Percentiles rank a stretch among this genome's conserved stretches.
Conservation (phyloP, 2,329 filamentous ascomycete species). For the Dothiorella sarmentorum region DNA sequence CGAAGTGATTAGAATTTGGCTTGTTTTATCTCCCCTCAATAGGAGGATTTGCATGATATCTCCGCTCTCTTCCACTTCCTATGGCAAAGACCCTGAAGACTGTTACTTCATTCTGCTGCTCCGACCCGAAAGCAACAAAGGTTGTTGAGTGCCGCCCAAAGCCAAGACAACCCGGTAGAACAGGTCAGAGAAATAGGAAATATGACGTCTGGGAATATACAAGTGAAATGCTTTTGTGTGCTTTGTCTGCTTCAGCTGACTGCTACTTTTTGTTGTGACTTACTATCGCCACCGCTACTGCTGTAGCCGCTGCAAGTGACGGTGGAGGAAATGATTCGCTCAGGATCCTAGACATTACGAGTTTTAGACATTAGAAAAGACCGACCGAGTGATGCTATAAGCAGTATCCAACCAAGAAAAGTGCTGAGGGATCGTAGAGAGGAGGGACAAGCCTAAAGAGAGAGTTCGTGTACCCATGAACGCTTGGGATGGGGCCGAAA, state of each 20-base stretch:
- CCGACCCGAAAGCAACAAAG: too few species aligned
- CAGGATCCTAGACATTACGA: constrained; percentile 2
- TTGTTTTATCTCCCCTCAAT: too few species aligned
- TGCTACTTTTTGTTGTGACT: background rate
- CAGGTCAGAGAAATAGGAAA: too few species aligned
- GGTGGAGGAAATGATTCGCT: background rate
- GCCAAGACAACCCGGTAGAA: too few species aligned
- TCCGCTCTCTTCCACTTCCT: too few species aligned
- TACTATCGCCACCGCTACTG: too few species aligned
- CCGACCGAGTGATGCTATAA: background rate
- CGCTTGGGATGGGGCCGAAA: background rate
- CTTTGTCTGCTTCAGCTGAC: background rate
- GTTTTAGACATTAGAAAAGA: constrained; percentile 5
- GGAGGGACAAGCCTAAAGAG: background rate
- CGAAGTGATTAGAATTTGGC: too few species aligned
- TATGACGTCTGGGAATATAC: too few species aligned
- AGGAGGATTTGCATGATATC: too few species aligned
- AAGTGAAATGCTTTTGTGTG: background rate
- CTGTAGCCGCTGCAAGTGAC: background rate
- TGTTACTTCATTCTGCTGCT: too few species aligned
- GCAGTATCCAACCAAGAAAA: background rate
- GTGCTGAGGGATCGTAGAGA: background rate
- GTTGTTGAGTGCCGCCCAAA: too few species aligned
- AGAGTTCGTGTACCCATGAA: background rate
- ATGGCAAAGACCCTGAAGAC: too few species aligned